Percentiles rank a stretch among this genome's conserved stretches.
Conservation (phyloP, 2,329 filamentous ascomycete species). For the Alternaria tenuissima region DNA sequence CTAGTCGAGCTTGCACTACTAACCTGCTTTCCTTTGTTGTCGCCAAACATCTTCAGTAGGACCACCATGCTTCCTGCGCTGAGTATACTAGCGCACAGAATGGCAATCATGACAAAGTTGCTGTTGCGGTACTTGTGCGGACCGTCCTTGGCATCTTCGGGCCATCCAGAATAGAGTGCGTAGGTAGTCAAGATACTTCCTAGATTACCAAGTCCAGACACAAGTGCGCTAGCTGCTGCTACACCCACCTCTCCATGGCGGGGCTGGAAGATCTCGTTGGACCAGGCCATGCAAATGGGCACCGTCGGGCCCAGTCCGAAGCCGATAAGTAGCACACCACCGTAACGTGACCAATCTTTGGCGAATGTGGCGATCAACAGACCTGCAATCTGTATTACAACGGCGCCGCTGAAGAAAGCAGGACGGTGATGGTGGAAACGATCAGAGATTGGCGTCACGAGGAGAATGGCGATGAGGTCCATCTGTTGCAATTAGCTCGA, state of each 20-base stretch:
- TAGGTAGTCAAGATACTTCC: conserved; percentile 89
- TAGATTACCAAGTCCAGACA: conserved; percentile 86
- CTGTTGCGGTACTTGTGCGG: conserved; percentile 79
- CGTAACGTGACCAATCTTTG: conserved; percentile 84
- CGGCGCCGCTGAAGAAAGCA: conserved; percentile 80
- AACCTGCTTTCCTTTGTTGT: conserved; percentile 46
- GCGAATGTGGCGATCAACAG: conserved; percentile 82
- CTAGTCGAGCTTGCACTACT: conserved; percentile 43
- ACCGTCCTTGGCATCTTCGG: conserved; percentile 70
- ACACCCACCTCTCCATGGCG: conserved; percentile 92
- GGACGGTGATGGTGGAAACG: conserved; percentile 83
- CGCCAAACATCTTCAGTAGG: conserved; percentile 61
- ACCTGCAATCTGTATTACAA: conserved; percentile 80
- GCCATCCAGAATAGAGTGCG: conserved; percentile 87
- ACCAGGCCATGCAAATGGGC: conserved; percentile 94
- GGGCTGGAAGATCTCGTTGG: conserved; percentile 86
- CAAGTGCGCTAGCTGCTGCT: conserved; percentile 82
- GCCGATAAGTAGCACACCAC: conserved; percentile 86
- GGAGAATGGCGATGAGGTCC: conserved; percentile 86
- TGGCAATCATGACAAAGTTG: conserved; percentile 88
- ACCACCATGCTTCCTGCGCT: conserved; percentile 74
- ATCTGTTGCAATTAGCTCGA: conserved; percentile 61
- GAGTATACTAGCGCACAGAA: conserved; percentile 78
- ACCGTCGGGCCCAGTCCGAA: conserved; percentile 91
- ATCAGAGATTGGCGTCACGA: conserved; percentile 86